A percentile compares a stretch with the other conserved stretches of the same genome.
Evolutionary conservation across 257 asterid genomes (phyloP).

Genomic region (Fraxinus anomala): DNA sequence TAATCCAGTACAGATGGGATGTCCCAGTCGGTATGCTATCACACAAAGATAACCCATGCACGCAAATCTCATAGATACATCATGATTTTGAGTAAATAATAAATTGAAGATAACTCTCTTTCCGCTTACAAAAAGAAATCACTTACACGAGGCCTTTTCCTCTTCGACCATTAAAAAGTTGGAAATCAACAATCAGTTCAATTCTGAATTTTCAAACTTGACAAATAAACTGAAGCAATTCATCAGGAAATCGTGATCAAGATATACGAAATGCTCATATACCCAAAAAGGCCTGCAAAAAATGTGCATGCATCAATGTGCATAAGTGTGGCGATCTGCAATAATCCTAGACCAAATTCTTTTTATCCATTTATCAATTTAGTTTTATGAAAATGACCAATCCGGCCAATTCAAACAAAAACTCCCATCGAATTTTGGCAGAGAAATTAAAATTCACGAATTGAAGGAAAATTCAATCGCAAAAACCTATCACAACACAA

Average conservation of each 20-base stretch:
- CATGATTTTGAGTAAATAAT: not conserved
- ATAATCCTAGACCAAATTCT: slow-evolving; percentile 3
- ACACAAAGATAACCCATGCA: not conserved
- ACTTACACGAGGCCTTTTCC: not conserved
- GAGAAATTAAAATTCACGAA: not conserved
- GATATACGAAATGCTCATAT: not conserved
- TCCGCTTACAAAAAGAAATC: not conserved
- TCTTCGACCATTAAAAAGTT: not conserved
- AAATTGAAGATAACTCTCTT: not conserved
- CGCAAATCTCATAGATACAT: not conserved
- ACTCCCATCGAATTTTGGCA: slow-evolving; percentile 23
- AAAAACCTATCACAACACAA: not conserved
- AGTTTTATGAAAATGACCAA: not conserved
- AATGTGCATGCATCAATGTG: slow-evolving; percentile 22
- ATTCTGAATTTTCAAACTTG: not conserved
- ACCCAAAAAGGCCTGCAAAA: not conserved
- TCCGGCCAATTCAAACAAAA: slow-evolving; percentile 16
- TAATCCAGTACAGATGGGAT: not conserved
- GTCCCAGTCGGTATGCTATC: not conserved
- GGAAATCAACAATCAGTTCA: not conserved
- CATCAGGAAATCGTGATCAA: not conserved
- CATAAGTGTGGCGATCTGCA: slow-evolving; percentile 6
- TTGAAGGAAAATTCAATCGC: slow-evolving; percentile 10
- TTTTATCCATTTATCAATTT: not conserved
- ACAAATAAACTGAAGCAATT: not conserved